Evolutionary conservation across 371 early-diverging fungal genomes (phyloP), one percentile per base, ranked within the genome.

Genomic region (Zychaea mexicana): DNA sequence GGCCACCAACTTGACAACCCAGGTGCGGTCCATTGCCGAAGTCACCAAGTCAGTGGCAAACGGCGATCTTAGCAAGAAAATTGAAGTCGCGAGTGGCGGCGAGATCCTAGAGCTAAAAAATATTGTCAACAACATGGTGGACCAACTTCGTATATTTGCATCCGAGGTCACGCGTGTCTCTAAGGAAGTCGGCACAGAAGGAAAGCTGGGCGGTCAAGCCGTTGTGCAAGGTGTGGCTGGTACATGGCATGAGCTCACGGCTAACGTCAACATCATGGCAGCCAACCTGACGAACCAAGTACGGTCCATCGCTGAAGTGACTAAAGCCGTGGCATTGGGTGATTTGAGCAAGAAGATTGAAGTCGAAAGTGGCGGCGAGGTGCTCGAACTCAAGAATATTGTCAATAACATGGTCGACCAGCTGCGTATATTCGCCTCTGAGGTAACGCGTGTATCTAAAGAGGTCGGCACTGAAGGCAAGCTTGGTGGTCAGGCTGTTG

Each of bases 371-470:
- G 71, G 75, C 15, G 81, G 81, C 17, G 69, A 78, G 46, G 72
- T 78, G 2, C 36, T 67, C 64, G 64, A 55, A 32, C 80, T 88
- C 61, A 87, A 88, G 65, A 79, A 85, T 52, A 86, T 85, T 66
- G 88, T 89, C 56, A 87, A 88, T 66, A 77, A 86, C 59, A 89
- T 89, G 87, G 65, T 88, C 12, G 74, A 75, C 38, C 79, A 80
- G 22, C 69, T 89, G 49, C 77, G 88, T 5, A 82, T 84, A 53
- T 85, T 84, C 68, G 75, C 79, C 6, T 62, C 71, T 0, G 87
- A 85, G 64, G 84, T 85, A 2, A 81, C 78, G 24, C 70, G 83
- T 19, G 83, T 83, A 77, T 86, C 61, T 69, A 77, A 62, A 79
- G 82, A 73, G 81, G 86, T 70, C 74, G 79, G 38, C 76, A 79